A percentile compares a stretch with the other conserved stretches of the same genome.
phyloP scores from a whole-genome alignment of 441 rosid species.

The Gossypium gossypioides region DNA sequence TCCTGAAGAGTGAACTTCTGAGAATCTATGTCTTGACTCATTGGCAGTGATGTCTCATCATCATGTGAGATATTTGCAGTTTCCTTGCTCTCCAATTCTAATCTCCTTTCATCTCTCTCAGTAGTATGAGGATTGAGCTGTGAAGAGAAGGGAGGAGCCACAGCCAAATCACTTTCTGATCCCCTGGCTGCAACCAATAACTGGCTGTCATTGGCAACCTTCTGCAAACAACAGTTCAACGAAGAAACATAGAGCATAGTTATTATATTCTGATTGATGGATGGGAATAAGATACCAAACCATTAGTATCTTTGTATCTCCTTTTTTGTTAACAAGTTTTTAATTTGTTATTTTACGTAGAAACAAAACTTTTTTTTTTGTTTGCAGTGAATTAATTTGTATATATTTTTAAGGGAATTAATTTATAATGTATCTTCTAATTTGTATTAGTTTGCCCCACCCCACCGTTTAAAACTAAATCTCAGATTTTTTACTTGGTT shows the following conservation, averaged over 20 bases:
- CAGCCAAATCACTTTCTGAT: constrained; percentile 37
- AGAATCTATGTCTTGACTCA: constrained; percentile 25
- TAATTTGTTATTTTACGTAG: background rate
- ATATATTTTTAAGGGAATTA: background rate
- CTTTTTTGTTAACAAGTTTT: background rate
- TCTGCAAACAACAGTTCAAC: constrained; percentile 28
- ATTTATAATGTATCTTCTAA: too few relatives aligned
- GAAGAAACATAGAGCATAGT: background rate
- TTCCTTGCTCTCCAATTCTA: constrained; percentile 35
- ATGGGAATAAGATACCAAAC: background rate
- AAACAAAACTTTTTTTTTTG: background rate
- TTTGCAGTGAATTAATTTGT: background rate
- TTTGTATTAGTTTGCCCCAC: background rate
- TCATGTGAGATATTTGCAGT: constrained; percentile 29
- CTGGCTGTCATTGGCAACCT: constrained; percentile 38
- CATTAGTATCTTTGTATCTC: background rate
- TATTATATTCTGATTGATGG: background rate
- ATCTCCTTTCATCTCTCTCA: constrained; percentile 29
- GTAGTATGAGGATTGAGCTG: constrained; percentile 17
- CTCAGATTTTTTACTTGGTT: background rate
- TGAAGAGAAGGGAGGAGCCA: constrained; percentile 37
- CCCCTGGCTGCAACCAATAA: constrained; percentile 43
- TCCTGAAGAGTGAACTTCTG: constrained; percentile 17
- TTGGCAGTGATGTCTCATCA: constrained; percentile 26
- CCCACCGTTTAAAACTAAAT: background rate